These are phyloP conservation scores for Wallacemonas sp. DNA, from an alignment of 208 protist species.

Conservation along the genomic window DNA sequence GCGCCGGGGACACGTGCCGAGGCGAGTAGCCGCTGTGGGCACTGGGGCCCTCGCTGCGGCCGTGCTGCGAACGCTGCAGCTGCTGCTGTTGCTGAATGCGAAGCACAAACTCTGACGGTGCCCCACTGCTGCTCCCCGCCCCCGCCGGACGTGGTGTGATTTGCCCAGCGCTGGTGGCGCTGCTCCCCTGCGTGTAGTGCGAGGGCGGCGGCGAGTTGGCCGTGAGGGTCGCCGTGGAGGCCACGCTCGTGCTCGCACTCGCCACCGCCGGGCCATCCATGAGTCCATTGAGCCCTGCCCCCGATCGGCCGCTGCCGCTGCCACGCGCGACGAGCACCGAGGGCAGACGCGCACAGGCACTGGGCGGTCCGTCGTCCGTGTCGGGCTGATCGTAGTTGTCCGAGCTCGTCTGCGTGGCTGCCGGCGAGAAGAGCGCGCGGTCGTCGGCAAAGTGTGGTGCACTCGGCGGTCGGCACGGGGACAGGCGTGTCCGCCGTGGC, in stretches of 20 bases:
- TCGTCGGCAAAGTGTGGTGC: background rate
- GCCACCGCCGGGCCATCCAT: too few species aligned
- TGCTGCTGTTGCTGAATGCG: background rate
- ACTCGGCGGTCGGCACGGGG: slow-evolving; percentile 4
- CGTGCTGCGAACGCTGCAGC: background rate
- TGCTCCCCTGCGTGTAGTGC: background rate
- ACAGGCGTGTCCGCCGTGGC: background rate
- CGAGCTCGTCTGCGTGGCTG: background rate
- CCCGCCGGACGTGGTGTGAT: background rate
- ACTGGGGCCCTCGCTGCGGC: background rate
- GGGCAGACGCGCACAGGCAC: background rate
- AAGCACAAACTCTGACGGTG: background rate
- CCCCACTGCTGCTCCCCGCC: too few species aligned
- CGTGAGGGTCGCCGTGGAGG: background rate
- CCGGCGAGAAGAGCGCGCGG: too few species aligned
- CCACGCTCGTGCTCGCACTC: background rate
- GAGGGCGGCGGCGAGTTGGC: background rate
- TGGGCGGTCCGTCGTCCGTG: background rate
- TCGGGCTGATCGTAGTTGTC: background rate
- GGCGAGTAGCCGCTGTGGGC: background rate
- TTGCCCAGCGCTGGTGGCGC: background rate
- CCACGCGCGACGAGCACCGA: background rate
- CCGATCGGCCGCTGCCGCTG: background rate
- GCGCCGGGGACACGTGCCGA: background rate
- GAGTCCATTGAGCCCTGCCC: too few species aligned